Conservation (phyloP, 2,329 filamentous ascomycete genomes). For the Neofusicoccum parvum region DNA sequence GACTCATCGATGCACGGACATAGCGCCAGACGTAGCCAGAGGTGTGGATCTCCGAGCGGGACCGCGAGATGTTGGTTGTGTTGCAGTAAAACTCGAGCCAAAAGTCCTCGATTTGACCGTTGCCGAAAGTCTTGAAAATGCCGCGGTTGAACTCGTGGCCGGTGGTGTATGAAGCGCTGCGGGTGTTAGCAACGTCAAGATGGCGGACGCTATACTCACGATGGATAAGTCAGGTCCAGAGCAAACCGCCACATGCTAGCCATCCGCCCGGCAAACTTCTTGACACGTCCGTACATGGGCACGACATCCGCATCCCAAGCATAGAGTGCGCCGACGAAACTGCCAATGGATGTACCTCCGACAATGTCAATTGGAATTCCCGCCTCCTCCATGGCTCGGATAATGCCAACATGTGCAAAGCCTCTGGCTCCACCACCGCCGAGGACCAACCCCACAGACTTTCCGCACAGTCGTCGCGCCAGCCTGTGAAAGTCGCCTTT, state of each 20-base stretch:
- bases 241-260: slow-evolving; percentile 99
- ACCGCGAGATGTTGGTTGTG: slow-evolving; percentile 97
- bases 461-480: slow-evolving; percentile 85
- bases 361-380: slow-evolving; percentile 95
- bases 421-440: slow-evolving; percentile 92
- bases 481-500: slow-evolving; percentile 97
- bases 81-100: slow-evolving; percentile 99
- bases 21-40: slow-evolving; percentile 98
- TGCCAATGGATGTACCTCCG: slow-evolving; percentile 92
- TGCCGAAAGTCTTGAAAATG: slow-evolving; percentile 97
- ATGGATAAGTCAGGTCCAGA: slow-evolving; percentile 92
- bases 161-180: slow-evolving; percentile 84
- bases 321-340: slow-evolving; percentile 93
- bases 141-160: slow-evolving; percentile 98
- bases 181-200: not conserved
- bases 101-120: slow-evolving; percentile 97
- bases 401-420: slow-evolving; percentile 90
- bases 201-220: slow-evolving; percentile 44
- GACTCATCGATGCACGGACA: slow-evolving; percentile 92
- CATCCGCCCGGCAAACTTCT: slow-evolving; percentile 99
- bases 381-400: slow-evolving; percentile 91
- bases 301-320: slow-evolving; percentile 95
- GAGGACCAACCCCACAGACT: slow-evolving; percentile 90
- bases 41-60: slow-evolving; percentile 87
- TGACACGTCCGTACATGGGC: slow-evolving; percentile 92